Conservation (phyloP, 495 filamentous ascomycete species). For the Penicillium cosmopolitanum region DNA sequence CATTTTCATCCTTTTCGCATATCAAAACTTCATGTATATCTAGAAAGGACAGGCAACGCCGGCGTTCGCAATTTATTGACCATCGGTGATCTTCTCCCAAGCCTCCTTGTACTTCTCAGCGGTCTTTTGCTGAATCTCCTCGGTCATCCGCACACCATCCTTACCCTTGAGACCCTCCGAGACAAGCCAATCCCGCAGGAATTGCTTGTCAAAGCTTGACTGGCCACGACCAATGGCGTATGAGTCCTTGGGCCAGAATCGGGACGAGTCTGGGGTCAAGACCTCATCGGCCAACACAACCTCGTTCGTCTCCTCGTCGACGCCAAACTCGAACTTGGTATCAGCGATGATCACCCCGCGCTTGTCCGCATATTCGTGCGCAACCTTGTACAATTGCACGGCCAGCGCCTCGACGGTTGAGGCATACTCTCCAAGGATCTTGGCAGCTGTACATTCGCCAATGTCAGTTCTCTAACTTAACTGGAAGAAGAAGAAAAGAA, state of each 20-base stretch:
- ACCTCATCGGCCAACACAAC: conserved; percentile 92
- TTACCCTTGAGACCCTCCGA: conserved; percentile 70
- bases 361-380: conserved; percentile 71
- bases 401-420: conserved; percentile 71
- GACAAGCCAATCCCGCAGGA: conserved; percentile 83
- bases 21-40: not conserved
- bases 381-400: conserved; percentile 72
- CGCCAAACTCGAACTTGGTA: conserved; percentile 82
- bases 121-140: conserved; percentile 66
- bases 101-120: conserved; percentile 68
- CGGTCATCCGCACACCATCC: conserved; percentile 66
- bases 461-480: not conserved
- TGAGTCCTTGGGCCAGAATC: conserved; percentile 81
- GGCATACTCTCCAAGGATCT: conserved; percentile 80
- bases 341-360: conserved; percentile 91
- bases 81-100: conserved; percentile 70
- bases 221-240: conserved; percentile 77
- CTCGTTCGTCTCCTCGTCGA: conserved; percentile 74
- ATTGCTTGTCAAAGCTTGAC: conserved; percentile 91
- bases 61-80: conserved; percentile 18
- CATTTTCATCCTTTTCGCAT: conserved; percentile 4
- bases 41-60: not conserved
- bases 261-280: conserved; percentile 80
- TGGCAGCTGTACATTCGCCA: conserved; percentile 45
- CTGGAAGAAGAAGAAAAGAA: not conserved